Conservation (phyloP, 345 rosid genomes). For the Turnera subulata region DNA sequence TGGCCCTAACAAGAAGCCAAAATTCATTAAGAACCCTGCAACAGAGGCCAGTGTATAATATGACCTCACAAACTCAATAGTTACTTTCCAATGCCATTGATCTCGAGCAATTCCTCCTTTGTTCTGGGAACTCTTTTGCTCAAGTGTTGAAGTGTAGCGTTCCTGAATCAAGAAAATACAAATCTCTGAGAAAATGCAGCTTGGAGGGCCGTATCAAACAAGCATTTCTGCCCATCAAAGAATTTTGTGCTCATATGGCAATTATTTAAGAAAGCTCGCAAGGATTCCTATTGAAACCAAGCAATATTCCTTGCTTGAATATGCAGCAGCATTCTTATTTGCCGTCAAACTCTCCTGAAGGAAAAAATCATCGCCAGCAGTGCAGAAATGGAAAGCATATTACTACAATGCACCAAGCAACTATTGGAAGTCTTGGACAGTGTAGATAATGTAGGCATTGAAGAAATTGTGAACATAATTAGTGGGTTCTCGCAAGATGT, state of each 20-base stretch:
- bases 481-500: constrained; percentile 43
- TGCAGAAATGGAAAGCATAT: constrained; percentile 10
- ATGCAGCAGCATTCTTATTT: constrained; percentile 43
- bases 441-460: constrained; percentile 46
- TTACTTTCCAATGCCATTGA: constrained; percentile 93
- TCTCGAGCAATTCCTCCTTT: constrained; percentile 86
- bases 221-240: too few species aligned
- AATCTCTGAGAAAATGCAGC: not conserved
- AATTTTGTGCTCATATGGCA: not conserved
- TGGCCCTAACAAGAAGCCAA: constrained; percentile 48
- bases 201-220: not conserved
- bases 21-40: not conserved
- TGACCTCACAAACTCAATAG: constrained; percentile 23
- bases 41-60: too few species aligned
- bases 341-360: constrained; percentile 65
- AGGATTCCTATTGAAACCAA: too few species aligned
- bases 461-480: constrained; percentile 48
- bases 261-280: not conserved
- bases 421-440: constrained; percentile 49
- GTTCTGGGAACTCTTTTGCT: constrained; percentile 80
- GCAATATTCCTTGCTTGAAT: not conserved
- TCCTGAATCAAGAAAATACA: constrained; percentile 36
- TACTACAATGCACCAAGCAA: constrained; percentile 36
- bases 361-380: constrained; percentile 38
- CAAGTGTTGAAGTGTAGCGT: constrained; percentile 66